phyloP scores from a whole-genome alignment of 202 grass and related monocot species.

The Dendrocalamus latiflorus region DNA sequence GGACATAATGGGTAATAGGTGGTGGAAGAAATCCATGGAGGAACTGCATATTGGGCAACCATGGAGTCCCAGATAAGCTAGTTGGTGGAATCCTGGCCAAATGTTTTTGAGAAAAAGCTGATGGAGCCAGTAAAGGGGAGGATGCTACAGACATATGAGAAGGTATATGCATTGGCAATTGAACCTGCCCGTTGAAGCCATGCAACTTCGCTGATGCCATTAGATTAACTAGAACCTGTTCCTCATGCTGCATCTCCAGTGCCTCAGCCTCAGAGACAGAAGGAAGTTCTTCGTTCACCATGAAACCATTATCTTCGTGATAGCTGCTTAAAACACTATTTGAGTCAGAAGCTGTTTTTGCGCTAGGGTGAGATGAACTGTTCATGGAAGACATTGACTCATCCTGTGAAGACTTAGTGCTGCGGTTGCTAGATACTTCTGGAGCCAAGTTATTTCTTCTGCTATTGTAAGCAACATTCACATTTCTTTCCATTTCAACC shows the following conservation, averaged over 20 bases:
- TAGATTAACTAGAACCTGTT: slow-evolving; percentile 68
- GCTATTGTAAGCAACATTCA: slow-evolving; percentile 40
- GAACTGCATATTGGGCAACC: slow-evolving; percentile 64
- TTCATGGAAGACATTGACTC: slow-evolving; percentile 53
- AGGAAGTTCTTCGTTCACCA: slow-evolving; percentile 54
- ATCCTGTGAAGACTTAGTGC: slow-evolving; percentile 54
- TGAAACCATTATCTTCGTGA: slow-evolving; percentile 43
- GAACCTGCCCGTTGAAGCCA: slow-evolving; percentile 58
- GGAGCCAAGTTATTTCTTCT: slow-evolving; percentile 52
- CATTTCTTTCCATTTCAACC: slow-evolving; percentile 39
- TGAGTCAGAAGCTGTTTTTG: slow-evolving; percentile 55
- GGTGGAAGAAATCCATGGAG: slow-evolving; percentile 45
- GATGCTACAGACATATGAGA: slow-evolving; percentile 47
- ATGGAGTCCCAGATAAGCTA: slow-evolving; percentile 54
- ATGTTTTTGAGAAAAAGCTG: slow-evolving; percentile 49
- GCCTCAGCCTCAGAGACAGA: slow-evolving; percentile 63
- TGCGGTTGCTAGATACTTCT: slow-evolving; percentile 48
- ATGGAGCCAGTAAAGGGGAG: slow-evolving; percentile 49
- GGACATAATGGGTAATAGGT: slow-evolving; percentile 53
- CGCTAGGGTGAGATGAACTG: slow-evolving; percentile 45
- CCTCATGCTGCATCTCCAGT: slow-evolving; percentile 62
- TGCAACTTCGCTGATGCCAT: slow-evolving; percentile 64
- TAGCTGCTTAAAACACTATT: slow-evolving; percentile 72
- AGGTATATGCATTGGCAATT: slow-evolving; percentile 61
- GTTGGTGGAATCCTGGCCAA: slow-evolving; percentile 49